These are phyloP conservation scores for Chlorella ohadii DNA, from an alignment of 139 green algal species.

Conservation along the genomic window DNA sequence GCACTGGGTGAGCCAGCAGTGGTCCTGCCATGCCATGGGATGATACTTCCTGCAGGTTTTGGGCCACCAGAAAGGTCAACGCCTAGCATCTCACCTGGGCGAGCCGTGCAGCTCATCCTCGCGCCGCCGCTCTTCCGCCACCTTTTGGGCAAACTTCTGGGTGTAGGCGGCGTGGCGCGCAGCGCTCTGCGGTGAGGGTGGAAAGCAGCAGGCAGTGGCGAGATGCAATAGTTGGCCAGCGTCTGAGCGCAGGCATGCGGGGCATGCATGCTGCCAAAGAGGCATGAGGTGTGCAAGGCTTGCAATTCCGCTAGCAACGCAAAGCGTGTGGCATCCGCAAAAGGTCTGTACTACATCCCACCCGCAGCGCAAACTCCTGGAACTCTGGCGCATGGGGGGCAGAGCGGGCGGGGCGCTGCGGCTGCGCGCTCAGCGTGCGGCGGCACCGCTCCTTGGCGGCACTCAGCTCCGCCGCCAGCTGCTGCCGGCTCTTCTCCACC, in stretches of 20 bases:
- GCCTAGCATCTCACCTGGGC: not conserved
- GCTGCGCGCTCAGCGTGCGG: not conserved
- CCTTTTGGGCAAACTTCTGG: not conserved
- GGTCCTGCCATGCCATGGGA: no score
- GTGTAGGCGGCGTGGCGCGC: not conserved
- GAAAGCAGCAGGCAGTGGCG: not conserved
- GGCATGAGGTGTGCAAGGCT: no score
- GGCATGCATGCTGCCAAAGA: no score
- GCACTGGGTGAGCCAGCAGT: no score
- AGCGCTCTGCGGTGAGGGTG: no score
- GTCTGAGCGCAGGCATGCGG: no score
- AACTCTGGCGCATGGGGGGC: not conserved
- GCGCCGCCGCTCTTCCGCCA: not conserved
- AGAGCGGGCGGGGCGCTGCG: not conserved
- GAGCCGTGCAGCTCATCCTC: not conserved
- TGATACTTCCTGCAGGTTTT: no score
- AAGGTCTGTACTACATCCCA: not conserved
- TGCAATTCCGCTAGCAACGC: no score
- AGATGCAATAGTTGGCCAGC: no score
- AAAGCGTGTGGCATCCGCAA: no score
- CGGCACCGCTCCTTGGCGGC: not conserved
- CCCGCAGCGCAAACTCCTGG: not conserved
- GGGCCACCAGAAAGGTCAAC: no score
- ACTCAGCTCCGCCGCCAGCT: not conserved
- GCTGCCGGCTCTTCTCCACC: not conserved